phyloP scores from a whole-genome alignment of 1,139 yeast species.

The Kurtzmaniella quercitrusa region DNA sequence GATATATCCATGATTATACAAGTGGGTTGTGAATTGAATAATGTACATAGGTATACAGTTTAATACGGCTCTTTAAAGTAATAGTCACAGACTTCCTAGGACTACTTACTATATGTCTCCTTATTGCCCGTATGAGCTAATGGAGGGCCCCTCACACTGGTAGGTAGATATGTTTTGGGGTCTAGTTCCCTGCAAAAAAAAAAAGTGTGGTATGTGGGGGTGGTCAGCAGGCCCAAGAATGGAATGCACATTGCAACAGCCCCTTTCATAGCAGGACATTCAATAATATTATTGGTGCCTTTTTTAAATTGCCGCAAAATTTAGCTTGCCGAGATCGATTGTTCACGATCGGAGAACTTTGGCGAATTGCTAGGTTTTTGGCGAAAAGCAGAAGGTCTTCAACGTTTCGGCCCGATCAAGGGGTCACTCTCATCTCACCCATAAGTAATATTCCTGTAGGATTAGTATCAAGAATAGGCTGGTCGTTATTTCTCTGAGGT shows the following conservation, averaged over 20 bases:
- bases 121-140: no score
- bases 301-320: neutral
- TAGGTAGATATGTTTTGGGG: neutral
- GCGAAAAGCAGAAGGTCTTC: no score
- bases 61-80: no score
- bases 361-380: no score
- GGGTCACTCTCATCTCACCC: no score
- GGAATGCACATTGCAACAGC: neutral
- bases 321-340: neutral
- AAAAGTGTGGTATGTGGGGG: neutral
- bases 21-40: slow-evolving; percentile 19
- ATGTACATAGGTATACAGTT: neutral
- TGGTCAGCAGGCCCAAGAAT: neutral
- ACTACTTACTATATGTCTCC: no score
- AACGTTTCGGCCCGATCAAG: no score
- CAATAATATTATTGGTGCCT: neutral
- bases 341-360: neutral
- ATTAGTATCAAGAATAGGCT: no score
- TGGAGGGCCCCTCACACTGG: no score
- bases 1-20: neutral
- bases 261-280: neutral
- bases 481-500: no score
- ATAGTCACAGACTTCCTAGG: neutral
- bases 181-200: neutral
- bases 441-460: no score